These are phyloP conservation scores for Xylariomycetidae sp. DNA, from an alignment of 2,329 filamentous ascomycete genomes.

Conservation along the genomic window DNA sequence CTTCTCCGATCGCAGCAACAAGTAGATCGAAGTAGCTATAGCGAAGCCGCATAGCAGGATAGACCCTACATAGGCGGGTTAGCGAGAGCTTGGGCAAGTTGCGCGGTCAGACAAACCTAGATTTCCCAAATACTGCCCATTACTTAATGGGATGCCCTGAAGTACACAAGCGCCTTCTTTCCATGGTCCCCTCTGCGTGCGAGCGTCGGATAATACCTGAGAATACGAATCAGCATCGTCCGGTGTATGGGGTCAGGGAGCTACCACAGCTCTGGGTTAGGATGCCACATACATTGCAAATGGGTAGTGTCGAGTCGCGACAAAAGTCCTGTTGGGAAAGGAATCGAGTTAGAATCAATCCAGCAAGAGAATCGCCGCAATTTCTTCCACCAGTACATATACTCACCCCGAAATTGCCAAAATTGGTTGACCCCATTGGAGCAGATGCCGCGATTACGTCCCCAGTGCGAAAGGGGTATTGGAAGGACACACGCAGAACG, in stretches of 20 bases:
- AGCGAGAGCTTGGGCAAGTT: conserved; percentile 9
- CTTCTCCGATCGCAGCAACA: conserved; percentile 76
- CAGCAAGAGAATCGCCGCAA: too few species aligned
- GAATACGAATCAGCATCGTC: conserved; percentile 12
- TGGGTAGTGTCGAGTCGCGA: conserved; percentile 74
- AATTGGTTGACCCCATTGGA: conserved; percentile 58
- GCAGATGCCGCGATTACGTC: too few species aligned
- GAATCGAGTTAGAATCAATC: conserved; percentile 16
- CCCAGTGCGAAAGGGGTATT: too few species aligned
- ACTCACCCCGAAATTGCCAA: conserved; percentile 57
- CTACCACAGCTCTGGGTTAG: conserved; percentile 1
- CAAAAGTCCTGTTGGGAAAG: conserved; percentile 63
- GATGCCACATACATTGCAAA: conserved; percentile 71
- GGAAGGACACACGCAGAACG: too few species aligned
- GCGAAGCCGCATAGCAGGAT: conserved; percentile 78
- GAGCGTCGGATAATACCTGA: conserved; percentile 59
- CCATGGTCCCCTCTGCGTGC: conserved; percentile 57
- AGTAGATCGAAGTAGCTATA: conserved; percentile 60
- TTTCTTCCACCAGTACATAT: too few species aligned
- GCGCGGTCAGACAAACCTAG: conserved; percentile 55
- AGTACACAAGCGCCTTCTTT: conserved; percentile 62
- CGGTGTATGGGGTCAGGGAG: too few species aligned
- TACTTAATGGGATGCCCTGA: conserved; percentile 67
- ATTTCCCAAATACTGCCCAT: conserved; percentile 68
- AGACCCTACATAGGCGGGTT: conserved; percentile 58